Evolutionary conservation across 2,329 filamentous ascomycete genomes (phyloP).

Genomic region (Phaeosphaeriaceae sp.): DNA sequence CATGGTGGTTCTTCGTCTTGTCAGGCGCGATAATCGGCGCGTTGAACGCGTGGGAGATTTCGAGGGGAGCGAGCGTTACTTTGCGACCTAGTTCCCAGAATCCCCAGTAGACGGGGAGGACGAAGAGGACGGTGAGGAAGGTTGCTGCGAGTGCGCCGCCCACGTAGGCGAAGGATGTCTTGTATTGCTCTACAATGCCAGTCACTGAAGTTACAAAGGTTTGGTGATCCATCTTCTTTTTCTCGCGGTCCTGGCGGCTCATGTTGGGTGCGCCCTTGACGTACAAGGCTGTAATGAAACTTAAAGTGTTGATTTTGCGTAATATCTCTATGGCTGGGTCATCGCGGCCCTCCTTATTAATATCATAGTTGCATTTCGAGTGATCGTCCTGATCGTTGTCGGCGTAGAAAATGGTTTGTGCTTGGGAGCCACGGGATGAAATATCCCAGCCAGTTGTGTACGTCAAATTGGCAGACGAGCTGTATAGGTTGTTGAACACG

Average conservation of each 20-base stretch:
- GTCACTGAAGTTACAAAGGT: slow-evolving; percentile 17
- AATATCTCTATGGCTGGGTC: slow-evolving; percentile 28
- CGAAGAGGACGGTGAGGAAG: slow-evolving; percentile 38
- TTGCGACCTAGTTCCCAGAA: slow-evolving; percentile 47
- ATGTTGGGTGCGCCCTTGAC: slow-evolving; percentile 19
- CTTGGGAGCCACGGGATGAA: slow-evolving; percentile 17
- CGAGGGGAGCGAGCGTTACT: slow-evolving; percentile 43
- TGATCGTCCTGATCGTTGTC: slow-evolving; percentile 12
- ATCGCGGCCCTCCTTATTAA: slow-evolving; percentile 20
- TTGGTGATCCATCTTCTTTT: slow-evolving; percentile 12
- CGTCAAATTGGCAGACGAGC: slow-evolving; percentile 19
- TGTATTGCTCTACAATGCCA: slow-evolving; percentile 36
- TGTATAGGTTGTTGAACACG: slow-evolving; percentile 29
- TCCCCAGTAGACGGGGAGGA: slow-evolving; percentile 44
- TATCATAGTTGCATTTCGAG: slow-evolving; percentile 23
- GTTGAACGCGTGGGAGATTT: slow-evolving; percentile 45
- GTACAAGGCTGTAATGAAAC: slow-evolving; percentile 23
- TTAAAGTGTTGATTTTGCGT: slow-evolving; percentile 31
- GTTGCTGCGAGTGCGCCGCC: slow-evolving; percentile 38
- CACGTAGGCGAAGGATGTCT: slow-evolving; percentile 35
- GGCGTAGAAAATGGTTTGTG: slow-evolving; percentile 25
- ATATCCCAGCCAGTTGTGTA: slow-evolving; percentile 25
- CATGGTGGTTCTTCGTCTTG: slow-evolving; percentile 21
- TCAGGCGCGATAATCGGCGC: slow-evolving; percentile 31
- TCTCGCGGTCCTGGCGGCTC: slow-evolving; percentile 3